Base-by-base conservation (phyloP, 441 rosid species). In the Gossypium armourianum region DNA sequence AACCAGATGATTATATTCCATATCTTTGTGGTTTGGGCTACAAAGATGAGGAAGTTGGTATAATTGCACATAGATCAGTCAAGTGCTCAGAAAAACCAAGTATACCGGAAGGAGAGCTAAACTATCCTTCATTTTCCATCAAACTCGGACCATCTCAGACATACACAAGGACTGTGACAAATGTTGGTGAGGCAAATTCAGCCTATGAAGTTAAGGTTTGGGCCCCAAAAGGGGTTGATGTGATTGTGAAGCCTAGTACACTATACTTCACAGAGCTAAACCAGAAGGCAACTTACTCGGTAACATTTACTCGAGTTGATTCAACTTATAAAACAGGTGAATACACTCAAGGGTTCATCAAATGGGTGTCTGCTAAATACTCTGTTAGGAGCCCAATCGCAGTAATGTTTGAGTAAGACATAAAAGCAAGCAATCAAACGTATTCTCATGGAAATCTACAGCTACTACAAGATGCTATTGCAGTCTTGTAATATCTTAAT, bases 1-100 rank as follows among this genome's bases (percentile, higher is more conserved):
- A 81, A 29, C 83, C 92, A 0, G 53, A 81, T 7, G 82, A 83
- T 52, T 86, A 86, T 75, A 84, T 84, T 64, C 88, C 85, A 10
- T 84, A 83, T 64, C 75, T 87, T 7, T 83, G 87, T 13, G 90
- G 88, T 12, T 28, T 84, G 5, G 77, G 77, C 9, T 84, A 88
- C 73, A 69, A 62, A 1, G 79, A 83, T 28, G 4, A 21, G 19
- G 57, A 78, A 32, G 78, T 84, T 2, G 71, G 57, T 4, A n/a
- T 60, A 54, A 57, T 85, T 4, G 79, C 50, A 4, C 79, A 73
- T 17, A 58, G 17, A 6, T n/a, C 43, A 13, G 76, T 83, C 56
- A 53, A 52, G 0, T 84, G 89, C 66, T 65, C 86, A 9, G 54
- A 68, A 4, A 26, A 9, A 1, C 2, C 77, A 4, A 74, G 54